These are phyloP conservation scores for Trichoderma oligosporum DNA, from an alignment of 2,329 filamentous ascomycete species.

Conservation along the genomic window DNA sequence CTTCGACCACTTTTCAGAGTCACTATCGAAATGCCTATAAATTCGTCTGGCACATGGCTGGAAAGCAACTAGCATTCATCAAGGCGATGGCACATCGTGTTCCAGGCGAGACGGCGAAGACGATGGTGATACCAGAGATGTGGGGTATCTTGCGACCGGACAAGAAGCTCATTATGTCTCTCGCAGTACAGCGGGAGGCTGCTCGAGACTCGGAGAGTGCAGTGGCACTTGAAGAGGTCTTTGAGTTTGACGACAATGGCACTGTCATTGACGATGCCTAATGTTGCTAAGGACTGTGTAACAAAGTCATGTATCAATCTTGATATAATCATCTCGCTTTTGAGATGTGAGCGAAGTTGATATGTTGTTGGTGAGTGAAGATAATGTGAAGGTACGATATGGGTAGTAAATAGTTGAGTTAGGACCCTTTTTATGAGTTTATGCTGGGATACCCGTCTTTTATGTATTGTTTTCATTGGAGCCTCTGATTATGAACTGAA, in stretches of 20 bases:
- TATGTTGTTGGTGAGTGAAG: no score
- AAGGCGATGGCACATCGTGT: constrained; percentile 36
- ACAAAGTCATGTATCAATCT: neutral
- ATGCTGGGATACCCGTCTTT: neutral
- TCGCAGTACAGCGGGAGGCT: constrained; percentile 22
- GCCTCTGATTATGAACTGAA: neutral
- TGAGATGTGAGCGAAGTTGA: no score
- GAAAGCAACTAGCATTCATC: constrained; percentile 46
- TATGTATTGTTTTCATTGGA: neutral
- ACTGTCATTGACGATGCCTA: constrained; percentile 31
- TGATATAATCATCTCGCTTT: neutral
- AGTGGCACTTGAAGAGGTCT: constrained; percentile 28
- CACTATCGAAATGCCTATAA: constrained; percentile 27
- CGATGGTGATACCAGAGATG: constrained; percentile 36
- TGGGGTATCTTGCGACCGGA: constrained; percentile 39
- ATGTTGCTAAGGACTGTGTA: neutral
- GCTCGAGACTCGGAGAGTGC: constrained; percentile 26
- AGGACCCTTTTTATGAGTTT: neutral
- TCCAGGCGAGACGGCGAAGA: constrained; percentile 20
- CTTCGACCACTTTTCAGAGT: constrained; percentile 46
- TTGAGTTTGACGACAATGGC: constrained; percentile 30
- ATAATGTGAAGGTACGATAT: neutral
- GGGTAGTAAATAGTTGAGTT: neutral
- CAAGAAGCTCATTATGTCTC: constrained; percentile 27
- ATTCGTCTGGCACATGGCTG: constrained; percentile 48